Percentiles rank a stretch among this genome's conserved stretches.
Conservation (phyloP, 2,329 filamentous ascomycete species). For the Colletotrichum filicis region DNA sequence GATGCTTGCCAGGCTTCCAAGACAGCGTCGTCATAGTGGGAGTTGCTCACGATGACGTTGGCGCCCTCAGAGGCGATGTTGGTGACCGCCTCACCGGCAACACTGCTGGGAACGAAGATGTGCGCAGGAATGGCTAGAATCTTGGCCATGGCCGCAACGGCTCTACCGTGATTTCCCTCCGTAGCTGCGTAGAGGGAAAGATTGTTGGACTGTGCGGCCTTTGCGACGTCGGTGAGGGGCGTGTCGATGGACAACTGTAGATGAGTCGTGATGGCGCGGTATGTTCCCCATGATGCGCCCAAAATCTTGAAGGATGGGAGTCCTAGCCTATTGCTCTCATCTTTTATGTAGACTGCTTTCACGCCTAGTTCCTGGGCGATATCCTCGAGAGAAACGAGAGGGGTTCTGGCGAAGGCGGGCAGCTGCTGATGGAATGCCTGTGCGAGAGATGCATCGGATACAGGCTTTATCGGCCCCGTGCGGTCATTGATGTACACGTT, state of each 20-base stretch:
- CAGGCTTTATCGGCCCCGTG: constrained; percentile 25
- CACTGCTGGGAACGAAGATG: constrained; percentile 72
- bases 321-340: constrained; percentile 75
- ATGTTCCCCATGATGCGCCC: constrained; percentile 80
- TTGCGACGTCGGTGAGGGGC: constrained; percentile 55
- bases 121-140: constrained; percentile 64
- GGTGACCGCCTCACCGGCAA: constrained; percentile 63
- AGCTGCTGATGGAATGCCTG: constrained; percentile 67
- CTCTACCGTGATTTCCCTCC: constrained; percentile 82
- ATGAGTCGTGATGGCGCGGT: constrained; percentile 62
- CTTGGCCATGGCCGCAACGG: constrained; percentile 75
- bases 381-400: constrained; percentile 59
- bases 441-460: constrained; percentile 30
- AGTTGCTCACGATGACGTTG: constrained; percentile 51
- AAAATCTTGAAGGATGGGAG: constrained; percentile 84
- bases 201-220: constrained; percentile 42
- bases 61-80: constrained; percentile 73
- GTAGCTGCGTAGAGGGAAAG: constrained; percentile 71
- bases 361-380: constrained; percentile 70
- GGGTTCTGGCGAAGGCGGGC: constrained; percentile 66
- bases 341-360: constrained; percentile 71
- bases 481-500: constrained; percentile 40
- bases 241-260: constrained; percentile 55
- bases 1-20: constrained; percentile 56
- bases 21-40: constrained; percentile 73